Evolutionary conservation across 306 rosid genomes (phyloP).

Genomic region (Lotus japonicus): DNA sequence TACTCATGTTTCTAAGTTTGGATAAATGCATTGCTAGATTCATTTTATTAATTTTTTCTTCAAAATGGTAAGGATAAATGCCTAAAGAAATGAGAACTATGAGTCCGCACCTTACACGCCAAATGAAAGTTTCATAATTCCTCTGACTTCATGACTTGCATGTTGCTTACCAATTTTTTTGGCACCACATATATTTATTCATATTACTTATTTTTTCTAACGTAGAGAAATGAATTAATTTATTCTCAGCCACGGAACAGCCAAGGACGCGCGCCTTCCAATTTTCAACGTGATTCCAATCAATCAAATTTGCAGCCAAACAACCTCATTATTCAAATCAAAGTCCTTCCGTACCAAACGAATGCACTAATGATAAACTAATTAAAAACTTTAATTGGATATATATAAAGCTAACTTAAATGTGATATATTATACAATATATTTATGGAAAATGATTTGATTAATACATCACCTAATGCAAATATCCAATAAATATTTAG

Average conservation of each 20-base stretch:
- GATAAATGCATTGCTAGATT: background rate
- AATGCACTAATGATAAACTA: background rate
- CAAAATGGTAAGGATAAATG: background rate
- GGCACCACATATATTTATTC: background rate
- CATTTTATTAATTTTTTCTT: background rate
- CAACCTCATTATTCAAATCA: constrained; percentile 2
- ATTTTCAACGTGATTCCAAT: constrained; percentile 21
- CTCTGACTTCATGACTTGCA: background rate
- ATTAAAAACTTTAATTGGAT: background rate
- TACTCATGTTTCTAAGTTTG: background rate
- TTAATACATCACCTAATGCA: too few relatives aligned
- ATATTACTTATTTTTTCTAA: background rate
- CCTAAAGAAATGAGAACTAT: background rate
- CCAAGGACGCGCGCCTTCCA: background rate
- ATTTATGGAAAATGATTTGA: too few relatives aligned
- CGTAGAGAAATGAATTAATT: background rate
- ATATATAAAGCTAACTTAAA: background rate
- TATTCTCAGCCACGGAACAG: background rate
- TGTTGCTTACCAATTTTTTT: background rate
- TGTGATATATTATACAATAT: too few relatives aligned
- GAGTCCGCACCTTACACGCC: constrained; percentile 12
- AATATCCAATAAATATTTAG: too few relatives aligned
- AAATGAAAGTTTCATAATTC: constrained; percentile 5
- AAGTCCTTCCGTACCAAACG: constrained; percentile 17
- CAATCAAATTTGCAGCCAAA: constrained; percentile 22